Evolutionary conservation across 208 protist species (phyloP), one percentile per base, ranked within the genome.

Genomic region (Herpetomonas muscarum): DNA sequence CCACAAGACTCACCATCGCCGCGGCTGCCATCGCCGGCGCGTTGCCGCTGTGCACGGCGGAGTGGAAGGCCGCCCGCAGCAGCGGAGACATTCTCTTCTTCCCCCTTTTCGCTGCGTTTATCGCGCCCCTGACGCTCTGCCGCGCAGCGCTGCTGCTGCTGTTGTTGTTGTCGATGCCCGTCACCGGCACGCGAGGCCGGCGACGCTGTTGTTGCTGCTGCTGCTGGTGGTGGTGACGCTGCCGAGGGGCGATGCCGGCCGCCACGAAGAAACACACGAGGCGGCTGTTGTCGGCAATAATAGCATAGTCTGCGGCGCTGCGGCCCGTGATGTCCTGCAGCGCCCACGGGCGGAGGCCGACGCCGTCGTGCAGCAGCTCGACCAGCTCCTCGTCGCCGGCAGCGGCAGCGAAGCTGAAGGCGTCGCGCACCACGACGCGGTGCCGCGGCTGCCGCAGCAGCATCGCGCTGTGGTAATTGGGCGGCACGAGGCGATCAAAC

Each of bases 381-480:
- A 86, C 54, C 34, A 93, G 42, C 10, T 75, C 69, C 12, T 47
- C 54, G 44, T 79, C 32, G 19, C 67, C 64, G 22, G 73, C 72
- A n/a, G 42, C 77, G 22, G 71, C 82, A 19, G 75, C 79, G 71
- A 81, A 90, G 64, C 81, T 93, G 60, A 81, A 90, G 30, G 80
- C 86, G 37, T 93, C 86, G 31, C 86, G 76, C 31, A 70, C 24
- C 22, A 64, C 60, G 32, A 76, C 46, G 19, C 86, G 86, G 53
- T 93, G 79, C 44, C 60, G 64, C 25, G 88, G 60, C 37, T 49
- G 53, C 19, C 37, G 52, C 21, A 47, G 46, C 22, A 54, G 30
- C 7, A 31, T 26, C 12, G 57, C 48, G 19, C 36, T 50, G 25
- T 67, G 55, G 32, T 61, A 70, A 32, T 60, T 66, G 17, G 76